phyloP scores from a whole-genome alignment of 1,284 basidiomycete genomes.

The Psilocybe mexicana region DNA sequence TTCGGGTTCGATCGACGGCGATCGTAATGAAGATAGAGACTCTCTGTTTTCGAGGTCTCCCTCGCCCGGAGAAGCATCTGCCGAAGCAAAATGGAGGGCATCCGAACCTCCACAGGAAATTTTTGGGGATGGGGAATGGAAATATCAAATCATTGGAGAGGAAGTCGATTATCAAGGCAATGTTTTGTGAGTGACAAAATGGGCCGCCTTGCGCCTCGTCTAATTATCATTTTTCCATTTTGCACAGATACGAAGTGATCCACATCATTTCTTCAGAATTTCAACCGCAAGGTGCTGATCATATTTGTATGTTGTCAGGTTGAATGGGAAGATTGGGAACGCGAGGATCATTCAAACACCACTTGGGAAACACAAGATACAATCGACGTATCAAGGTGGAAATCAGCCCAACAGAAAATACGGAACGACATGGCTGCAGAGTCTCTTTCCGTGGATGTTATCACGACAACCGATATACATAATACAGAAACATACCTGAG shows the following conservation, averaged over 20 bases:
- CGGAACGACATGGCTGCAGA: constrained; percentile 25
- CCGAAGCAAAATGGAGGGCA: constrained; percentile 23
- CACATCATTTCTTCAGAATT: neutral
- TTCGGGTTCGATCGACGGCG: neutral
- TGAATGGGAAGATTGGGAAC: constrained; percentile 36
- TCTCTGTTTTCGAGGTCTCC: neutral
- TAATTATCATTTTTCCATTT: neutral
- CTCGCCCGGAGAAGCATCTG: neutral
- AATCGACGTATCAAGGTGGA: constrained; percentile 26
- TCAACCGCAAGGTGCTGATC: neutral
- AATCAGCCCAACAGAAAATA: constrained; percentile 17
- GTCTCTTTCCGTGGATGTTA: constrained; percentile 30
- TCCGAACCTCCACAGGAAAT: constrained; percentile 30
- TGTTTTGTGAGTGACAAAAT: constrained; percentile 27
- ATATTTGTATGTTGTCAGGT: constrained; percentile 20
- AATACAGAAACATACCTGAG: constrained; percentile 41
- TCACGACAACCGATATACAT: constrained; percentile 37
- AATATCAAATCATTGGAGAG: constrained; percentile 36
- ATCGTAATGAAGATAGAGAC: neutral
- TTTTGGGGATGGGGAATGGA: constrained; percentile 31
- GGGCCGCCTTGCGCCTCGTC: neutral
- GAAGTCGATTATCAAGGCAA: constrained; percentile 33
- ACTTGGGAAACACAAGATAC: constrained; percentile 31
- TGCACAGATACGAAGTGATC: constrained; percentile 22
- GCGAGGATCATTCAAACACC: constrained; percentile 36